Conservation (phyloP, 108 stramenopile species). For the Parietichytrium sp. region DNA sequence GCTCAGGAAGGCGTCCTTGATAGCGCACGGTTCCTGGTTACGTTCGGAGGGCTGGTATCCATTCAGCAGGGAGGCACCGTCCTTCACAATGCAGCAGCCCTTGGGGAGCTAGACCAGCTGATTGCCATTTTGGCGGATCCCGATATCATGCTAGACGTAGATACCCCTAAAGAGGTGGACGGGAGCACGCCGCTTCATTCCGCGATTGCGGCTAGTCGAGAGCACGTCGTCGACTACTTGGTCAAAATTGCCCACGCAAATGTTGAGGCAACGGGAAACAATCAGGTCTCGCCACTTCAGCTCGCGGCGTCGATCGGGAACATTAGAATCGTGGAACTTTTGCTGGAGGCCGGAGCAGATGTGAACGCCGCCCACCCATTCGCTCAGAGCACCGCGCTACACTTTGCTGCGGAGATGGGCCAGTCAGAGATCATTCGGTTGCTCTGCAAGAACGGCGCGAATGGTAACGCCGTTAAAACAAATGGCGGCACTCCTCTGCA, state of each 20-base stretch:
- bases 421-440: not conserved
- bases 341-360: not conserved
- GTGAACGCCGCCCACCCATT: not conserved
- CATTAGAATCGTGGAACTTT: not conserved
- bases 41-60: not conserved
- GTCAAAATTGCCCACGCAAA: not conserved
- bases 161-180: not conserved
- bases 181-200: not conserved
- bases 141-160: not conserved
- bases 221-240: not conserved
- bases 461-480: not conserved
- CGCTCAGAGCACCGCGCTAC: not conserved
- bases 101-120: not conserved
- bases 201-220: not conserved
- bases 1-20: conserved; percentile 22
- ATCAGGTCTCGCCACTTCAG: not conserved
- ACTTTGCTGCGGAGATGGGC: conserved; percentile 31
- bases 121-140: not conserved
- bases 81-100: conserved; percentile 22
- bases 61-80: not conserved
- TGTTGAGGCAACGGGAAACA: not conserved
- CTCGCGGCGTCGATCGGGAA: conserved; percentile 1
- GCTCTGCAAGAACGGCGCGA: not conserved
- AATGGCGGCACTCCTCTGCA: conserved; percentile 22
- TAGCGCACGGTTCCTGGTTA: not conserved